Evolutionary conservation across 352 stramenopile genomes (phyloP).

Genomic region (Globisporangium megalacanthum): DNA sequence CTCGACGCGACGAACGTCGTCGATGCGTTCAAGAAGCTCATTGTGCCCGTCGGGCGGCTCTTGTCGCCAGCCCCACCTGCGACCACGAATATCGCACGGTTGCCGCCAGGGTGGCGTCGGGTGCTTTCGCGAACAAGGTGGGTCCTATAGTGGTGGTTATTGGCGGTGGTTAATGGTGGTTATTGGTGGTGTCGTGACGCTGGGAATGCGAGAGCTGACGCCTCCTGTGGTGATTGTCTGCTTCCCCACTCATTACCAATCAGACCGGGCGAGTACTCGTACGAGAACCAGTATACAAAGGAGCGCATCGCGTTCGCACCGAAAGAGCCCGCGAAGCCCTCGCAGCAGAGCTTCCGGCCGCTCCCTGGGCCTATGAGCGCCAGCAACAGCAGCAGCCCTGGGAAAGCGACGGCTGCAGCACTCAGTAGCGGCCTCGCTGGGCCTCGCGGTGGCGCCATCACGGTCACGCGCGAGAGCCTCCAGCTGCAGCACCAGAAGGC

Average conservation of each 20-base stretch:
- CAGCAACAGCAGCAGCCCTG: constrained; percentile 22
- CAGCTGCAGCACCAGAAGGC: constrained; percentile 82
- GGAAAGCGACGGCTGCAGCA: background rate
- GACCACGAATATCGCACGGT: constrained; percentile 49
- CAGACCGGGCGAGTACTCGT: constrained; percentile 81
- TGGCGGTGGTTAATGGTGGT: background rate
- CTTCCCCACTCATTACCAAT: background rate
- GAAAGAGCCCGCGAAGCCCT: constrained; percentile 81
- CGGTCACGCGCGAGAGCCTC: constrained; percentile 79
- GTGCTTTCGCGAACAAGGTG: constrained; percentile 74
- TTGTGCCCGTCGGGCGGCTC: constrained; percentile 76
- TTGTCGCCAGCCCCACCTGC: constrained; percentile 48
- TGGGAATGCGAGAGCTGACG: background rate
- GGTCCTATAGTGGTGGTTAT: background rate
- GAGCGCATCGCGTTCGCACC: constrained; percentile 84
- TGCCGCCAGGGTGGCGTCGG: constrained; percentile 71
- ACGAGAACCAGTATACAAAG: constrained; percentile 88
- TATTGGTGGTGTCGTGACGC: background rate
- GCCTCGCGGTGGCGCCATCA: constrained; percentile 26
- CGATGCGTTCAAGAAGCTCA: constrained; percentile 86
- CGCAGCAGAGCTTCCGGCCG: constrained; percentile 74
- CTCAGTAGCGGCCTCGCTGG: background rate
- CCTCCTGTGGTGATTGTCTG: background rate
- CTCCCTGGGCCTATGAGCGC: constrained; percentile 12
- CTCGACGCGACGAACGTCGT: constrained; percentile 84